Evolutionary conservation across 768 basidiomycete species (phyloP), one percentile per base, ranked within the genome.

Genomic region (Auriscalpium vulgare): DNA sequence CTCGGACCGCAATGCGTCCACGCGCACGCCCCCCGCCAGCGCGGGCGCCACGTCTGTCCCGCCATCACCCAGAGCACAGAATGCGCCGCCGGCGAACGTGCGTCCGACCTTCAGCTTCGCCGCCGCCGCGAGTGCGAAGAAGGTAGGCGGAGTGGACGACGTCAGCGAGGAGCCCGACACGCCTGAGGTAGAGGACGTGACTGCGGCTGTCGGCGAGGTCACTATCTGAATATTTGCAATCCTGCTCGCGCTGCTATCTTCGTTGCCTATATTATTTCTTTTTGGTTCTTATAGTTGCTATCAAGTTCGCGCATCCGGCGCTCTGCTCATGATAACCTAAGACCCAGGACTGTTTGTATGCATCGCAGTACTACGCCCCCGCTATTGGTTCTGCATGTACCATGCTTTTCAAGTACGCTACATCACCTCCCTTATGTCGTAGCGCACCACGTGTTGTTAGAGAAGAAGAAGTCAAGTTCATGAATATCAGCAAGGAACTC

Each of bases 31-130:
- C 65, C 45, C 56, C 50, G 34, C 47, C 50, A 4, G 62, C 65
- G 38, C 54, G 52, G 14, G 46, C 14, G 52, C 44, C 23, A 47
- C 50, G 54, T 56, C 56, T 11, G 54, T 56, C 14, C 50, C 66
- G 23, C 58, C 64, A 36, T 55, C 62, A 10, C 62, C 65, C 3
- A 44, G 35, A 19, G 40, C 37, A 16, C 23, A 23, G 52, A 50
- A 54, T 23, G 48, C 43, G 23, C 35, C 72, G 16, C 67, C 70
- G 9, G 76, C 83, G 2, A 83, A 71, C 49, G 81, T 91, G 13
- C 78, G 88, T 53, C 85, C 90, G 0, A 76, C 79, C 5, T 75
- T 93, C 61, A 92, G 90, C 66, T 95, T 95, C 63, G 91, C 91
- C 0, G 85, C 77, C 54, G 91, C 85, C 40, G 87, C 88, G 1